phyloP scores from a whole-genome alignment of 2,329 filamentous ascomycete species.

The Lachnellula hyalina region DNA sequence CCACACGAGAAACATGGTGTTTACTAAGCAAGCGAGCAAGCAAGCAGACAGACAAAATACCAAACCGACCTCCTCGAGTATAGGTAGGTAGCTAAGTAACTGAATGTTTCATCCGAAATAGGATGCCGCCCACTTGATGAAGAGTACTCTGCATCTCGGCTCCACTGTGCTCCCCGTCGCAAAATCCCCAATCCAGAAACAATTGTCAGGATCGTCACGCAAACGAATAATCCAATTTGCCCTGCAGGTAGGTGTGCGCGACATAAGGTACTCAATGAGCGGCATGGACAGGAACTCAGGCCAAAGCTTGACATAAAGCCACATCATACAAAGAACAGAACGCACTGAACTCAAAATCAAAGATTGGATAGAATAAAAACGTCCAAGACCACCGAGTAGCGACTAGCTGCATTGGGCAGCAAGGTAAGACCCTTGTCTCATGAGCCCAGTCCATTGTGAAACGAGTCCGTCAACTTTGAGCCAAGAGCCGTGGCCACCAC shows the following conservation, averaged over 20 bases:
- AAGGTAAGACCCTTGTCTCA: slow-evolving; percentile 19
- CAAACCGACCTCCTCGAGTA: no score
- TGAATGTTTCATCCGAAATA: no score
- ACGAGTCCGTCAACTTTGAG: slow-evolving; percentile 17
- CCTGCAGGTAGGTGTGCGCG: slow-evolving; percentile 2
- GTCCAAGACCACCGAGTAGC: background rate
- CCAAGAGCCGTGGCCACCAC: background rate
- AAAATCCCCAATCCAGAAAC: no score
- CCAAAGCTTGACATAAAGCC: background rate
- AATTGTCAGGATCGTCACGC: background rate
- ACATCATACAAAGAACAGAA: no score
- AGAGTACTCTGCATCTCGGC: no score
- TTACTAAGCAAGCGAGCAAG: no score
- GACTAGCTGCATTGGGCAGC: slow-evolving; percentile 19
- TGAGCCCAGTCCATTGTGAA: slow-evolving; percentile 24
- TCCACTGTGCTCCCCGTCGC: no score
- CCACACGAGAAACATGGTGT: background rate
- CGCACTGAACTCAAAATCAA: no score
- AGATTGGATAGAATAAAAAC: no score
- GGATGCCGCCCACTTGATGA: no score
- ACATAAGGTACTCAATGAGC: slow-evolving; percentile 4
- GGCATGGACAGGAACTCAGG: background rate
- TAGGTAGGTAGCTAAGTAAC: no score
- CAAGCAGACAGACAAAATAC: no score
- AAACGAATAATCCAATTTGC: slow-evolving; percentile 5